Percentiles rank a stretch among this genome's conserved stretches.
These are phyloP conservation scores for Allomyces javanicus DNA, from an alignment of 192 early-diverging fungal genomes.

Conservation along the genomic window DNA sequence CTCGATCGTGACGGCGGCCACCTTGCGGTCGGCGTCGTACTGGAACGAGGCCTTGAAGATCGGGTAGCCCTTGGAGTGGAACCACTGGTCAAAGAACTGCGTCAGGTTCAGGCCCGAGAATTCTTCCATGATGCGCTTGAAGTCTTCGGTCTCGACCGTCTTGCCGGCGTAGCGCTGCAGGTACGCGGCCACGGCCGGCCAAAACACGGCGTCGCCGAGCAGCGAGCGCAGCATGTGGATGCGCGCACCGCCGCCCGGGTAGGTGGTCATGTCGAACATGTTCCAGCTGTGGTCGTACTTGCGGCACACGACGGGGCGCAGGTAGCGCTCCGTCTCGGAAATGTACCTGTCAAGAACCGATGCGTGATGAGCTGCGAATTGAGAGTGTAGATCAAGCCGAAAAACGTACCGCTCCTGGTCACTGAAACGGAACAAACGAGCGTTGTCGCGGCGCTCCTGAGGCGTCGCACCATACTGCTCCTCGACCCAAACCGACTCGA, in stretches of 20 bases:
- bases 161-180: conserved; percentile 14
- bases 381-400: no score
- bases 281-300: conserved; percentile 26
- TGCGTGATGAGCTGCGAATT: no score
- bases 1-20: conserved; percentile 27
- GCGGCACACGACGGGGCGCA: conserved; percentile 25
- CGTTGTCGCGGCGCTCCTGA: conserved; percentile 11
- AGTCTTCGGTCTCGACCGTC: conserved; percentile 29
- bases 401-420: conserved; percentile 3
- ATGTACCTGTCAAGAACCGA: conserved; percentile 4
- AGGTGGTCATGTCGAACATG: conserved; percentile 30
- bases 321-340: conserved; percentile 7
- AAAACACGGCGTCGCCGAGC: conserved; percentile 27
- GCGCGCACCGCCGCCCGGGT: conserved; percentile 27
- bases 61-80: conserved; percentile 42
- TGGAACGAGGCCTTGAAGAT: conserved; percentile 23
- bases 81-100: conserved; percentile 46
- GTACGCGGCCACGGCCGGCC: conserved; percentile 21
- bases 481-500: conserved; percentile 14
- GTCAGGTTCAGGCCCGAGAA: conserved; percentile 34
- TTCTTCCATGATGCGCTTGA: conserved; percentile 25
- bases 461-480: conserved; percentile 8
- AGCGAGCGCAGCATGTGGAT: conserved; percentile 27
- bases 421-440: conserved; percentile 11
- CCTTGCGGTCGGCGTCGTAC: conserved; percentile 36